These are phyloP conservation scores for Rosa multiflora DNA, from an alignment of 306 rosid species.

Conservation along the genomic window DNA sequence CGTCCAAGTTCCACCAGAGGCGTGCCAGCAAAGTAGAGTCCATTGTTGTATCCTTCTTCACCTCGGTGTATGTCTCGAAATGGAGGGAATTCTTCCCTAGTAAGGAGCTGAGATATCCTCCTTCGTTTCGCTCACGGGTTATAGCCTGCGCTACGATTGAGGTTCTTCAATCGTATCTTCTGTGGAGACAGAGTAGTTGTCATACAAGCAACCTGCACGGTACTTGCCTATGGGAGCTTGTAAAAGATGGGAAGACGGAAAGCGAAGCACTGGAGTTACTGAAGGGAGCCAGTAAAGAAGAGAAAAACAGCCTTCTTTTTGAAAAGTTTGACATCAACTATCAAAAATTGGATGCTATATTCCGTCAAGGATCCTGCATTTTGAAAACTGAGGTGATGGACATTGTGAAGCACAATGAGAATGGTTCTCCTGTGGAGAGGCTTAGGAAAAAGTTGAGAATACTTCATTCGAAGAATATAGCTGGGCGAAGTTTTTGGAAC, in stretches of 20 bases:
- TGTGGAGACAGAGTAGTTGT: constrained; percentile 78
- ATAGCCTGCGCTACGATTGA: constrained; percentile 61
- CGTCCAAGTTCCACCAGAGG: too few species aligned
- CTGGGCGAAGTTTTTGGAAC: constrained; percentile 60
- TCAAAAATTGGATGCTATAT: constrained; percentile 48
- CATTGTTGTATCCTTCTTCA: too few species aligned
- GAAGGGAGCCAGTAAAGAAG: constrained; percentile 48
- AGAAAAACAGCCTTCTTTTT: constrained; percentile 58
- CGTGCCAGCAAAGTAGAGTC: too few species aligned
- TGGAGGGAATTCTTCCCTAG: too few species aligned
- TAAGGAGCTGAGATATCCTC: too few species aligned
- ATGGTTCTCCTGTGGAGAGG: constrained; percentile 68
- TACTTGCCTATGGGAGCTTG: constrained; percentile 70
- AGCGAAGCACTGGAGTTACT: constrained; percentile 49
- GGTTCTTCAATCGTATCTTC: constrained; percentile 73
- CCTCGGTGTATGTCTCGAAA: too few species aligned
- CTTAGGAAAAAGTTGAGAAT: constrained; percentile 47
- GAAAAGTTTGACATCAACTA: constrained; percentile 63
- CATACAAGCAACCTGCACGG: constrained; percentile 56
- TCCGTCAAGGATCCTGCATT: constrained; percentile 75
- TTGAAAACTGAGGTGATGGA: constrained; percentile 51
- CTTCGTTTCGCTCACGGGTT: constrained; percentile 59
- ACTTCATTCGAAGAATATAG: constrained; percentile 58
- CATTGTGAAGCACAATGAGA: constrained; percentile 58
- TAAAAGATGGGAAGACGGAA: constrained; percentile 53